A percentile compares a stretch with the other conserved stretches of the same genome.
Evolutionary conservation across 495 filamentous ascomycete genomes (phyloP).

Genomic region (Daldinia vernicosa): DNA sequence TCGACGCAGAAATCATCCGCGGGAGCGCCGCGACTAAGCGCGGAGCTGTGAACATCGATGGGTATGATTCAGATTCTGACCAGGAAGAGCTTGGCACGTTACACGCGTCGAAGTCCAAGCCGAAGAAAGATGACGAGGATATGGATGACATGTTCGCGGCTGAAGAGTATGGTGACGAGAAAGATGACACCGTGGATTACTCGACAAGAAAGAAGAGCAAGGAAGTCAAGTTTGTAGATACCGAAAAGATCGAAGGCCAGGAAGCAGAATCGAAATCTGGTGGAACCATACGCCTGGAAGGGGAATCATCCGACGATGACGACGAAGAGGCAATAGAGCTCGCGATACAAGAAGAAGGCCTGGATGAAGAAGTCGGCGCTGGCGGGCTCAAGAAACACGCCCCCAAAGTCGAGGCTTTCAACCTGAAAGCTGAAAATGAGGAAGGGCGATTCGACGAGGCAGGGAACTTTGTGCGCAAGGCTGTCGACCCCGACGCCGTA

Average conservation of each 20-base stretch:
- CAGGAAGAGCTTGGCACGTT: constrained; percentile 66
- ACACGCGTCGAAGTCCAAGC: constrained; percentile 49
- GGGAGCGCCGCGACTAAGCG: constrained; percentile 83
- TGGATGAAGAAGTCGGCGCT: constrained; percentile 89
- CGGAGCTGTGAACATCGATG: constrained; percentile 92
- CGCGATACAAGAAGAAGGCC: constrained; percentile 70
- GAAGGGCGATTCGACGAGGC: constrained; percentile 90
- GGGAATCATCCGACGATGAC: constrained; percentile 54
- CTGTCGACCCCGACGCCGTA: constrained; percentile 84
- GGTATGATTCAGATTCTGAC: constrained; percentile 94
- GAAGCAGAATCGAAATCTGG: constrained; percentile 77
- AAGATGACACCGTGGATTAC: constrained; percentile 59
- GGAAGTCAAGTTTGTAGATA: constrained; percentile 77
- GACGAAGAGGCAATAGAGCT: constrained; percentile 74
- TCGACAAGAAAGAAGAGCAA: constrained; percentile 73
- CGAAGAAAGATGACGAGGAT: constrained; percentile 60
- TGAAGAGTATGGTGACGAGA: constrained; percentile 68
- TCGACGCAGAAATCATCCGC: constrained; percentile 90
- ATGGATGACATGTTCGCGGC: constrained; percentile 94
- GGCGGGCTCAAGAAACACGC: constrained; percentile 93
- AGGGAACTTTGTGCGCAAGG: constrained; percentile 93
- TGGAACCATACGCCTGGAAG: constrained; percentile 65
- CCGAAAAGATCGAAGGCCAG: constrained; percentile 86
- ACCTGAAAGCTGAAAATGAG: constrained; percentile 89
- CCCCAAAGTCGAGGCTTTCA: constrained; percentile 96